Evolutionary conservation across 2,329 filamentous ascomycete genomes (phyloP).

Genomic region (Monosporascus sp.): DNA sequence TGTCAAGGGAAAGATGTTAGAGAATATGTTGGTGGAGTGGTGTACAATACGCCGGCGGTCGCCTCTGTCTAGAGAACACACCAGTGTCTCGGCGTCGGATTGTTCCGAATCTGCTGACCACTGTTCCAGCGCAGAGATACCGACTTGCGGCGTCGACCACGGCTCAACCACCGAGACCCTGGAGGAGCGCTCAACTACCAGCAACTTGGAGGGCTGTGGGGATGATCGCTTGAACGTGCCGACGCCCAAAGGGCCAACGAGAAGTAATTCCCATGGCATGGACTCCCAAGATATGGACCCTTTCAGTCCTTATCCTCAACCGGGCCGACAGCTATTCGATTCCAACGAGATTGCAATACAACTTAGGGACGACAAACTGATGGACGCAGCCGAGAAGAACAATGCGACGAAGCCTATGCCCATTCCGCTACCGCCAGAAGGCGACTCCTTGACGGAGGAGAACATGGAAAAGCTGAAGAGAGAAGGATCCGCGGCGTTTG

Average conservation of each 20-base stretch:
- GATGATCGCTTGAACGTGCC: constrained; percentile 18
- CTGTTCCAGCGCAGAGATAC: constrained; percentile 27
- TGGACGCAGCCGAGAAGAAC: constrained; percentile 38
- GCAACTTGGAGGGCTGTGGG: constrained; percentile 5
- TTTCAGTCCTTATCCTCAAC: constrained; percentile 33
- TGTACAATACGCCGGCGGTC: constrained; percentile 32
- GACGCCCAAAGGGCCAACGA: constrained; percentile 36
- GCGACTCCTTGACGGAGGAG: constrained; percentile 47
- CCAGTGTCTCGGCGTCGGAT: constrained; percentile 31
- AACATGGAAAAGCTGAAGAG: constrained; percentile 45
- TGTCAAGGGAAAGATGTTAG: constrained; percentile 61
- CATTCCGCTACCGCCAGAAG: constrained; percentile 24
- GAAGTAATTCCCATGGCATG: constrained; percentile 31
- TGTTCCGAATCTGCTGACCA: constrained; percentile 41
- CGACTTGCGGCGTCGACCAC: constrained; percentile 8
- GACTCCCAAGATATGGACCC: constrained; percentile 28
- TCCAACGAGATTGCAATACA: constrained; percentile 34
- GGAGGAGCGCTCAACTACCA: constrained; percentile 7
- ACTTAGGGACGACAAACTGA: constrained; percentile 41
- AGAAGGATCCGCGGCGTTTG: constrained; percentile 14
- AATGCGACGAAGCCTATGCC: constrained; percentile 17
- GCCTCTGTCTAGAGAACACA: constrained; percentile 14
- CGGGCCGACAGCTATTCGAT: constrained; percentile 24
- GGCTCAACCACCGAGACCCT: constrained; percentile 12
- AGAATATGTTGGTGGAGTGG: constrained; percentile 70